Percentiles rank a stretch among this genome's conserved stretches.
phyloP scores from a whole-genome alignment of 768 basidiomycete genomes.

The Mycena rebaudengoi region DNA sequence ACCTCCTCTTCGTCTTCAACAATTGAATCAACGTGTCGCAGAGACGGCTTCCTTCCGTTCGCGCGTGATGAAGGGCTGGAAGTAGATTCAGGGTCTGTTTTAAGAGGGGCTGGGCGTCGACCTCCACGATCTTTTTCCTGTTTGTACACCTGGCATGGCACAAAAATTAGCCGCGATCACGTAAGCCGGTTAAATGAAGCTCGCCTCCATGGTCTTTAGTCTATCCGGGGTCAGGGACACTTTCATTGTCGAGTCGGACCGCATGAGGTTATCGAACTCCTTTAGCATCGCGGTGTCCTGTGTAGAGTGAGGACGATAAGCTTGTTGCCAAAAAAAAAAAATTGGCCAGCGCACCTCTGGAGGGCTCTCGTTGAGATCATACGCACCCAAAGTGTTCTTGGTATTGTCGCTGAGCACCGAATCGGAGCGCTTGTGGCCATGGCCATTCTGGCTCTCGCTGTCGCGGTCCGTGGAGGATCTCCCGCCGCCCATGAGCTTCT shows the following conservation, averaged over 20 bases:
- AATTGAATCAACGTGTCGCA: constrained; percentile 70
- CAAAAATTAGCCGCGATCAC: constrained; percentile 19
- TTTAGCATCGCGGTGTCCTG: constrained; percentile 69
- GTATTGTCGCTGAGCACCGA: constrained; percentile 62
- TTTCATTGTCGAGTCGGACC: constrained; percentile 90
- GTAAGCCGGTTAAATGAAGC: constrained; percentile 40
- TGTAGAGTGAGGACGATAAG: constrained; percentile 4
- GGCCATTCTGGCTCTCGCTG: constrained; percentile 51
- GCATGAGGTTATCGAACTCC: constrained; percentile 95
- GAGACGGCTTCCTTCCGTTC: constrained; percentile 50
- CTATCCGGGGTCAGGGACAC: constrained; percentile 95
- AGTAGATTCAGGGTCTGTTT: constrained; percentile 40
- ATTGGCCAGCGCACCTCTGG: constrained; percentile 45
- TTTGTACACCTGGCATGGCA: constrained; percentile 69
- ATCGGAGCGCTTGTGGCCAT: constrained; percentile 65
- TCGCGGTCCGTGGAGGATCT: constrained; percentile 51
- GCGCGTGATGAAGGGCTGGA: constrained; percentile 41
- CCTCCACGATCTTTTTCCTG: constrained; percentile 68
- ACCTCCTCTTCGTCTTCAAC: constrained; percentile 72
- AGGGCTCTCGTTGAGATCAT: constrained; percentile 35
- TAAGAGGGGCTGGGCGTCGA: constrained; percentile 48
- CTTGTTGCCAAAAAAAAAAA: constrained; percentile 7
- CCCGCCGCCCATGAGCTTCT: constrained; percentile 57
- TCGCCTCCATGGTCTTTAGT: constrained; percentile 93
- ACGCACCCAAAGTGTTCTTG: constrained; percentile 43